Conservation (phyloP, 306 rosid species). For the Ammopiptanthus mongolicus region DNA sequence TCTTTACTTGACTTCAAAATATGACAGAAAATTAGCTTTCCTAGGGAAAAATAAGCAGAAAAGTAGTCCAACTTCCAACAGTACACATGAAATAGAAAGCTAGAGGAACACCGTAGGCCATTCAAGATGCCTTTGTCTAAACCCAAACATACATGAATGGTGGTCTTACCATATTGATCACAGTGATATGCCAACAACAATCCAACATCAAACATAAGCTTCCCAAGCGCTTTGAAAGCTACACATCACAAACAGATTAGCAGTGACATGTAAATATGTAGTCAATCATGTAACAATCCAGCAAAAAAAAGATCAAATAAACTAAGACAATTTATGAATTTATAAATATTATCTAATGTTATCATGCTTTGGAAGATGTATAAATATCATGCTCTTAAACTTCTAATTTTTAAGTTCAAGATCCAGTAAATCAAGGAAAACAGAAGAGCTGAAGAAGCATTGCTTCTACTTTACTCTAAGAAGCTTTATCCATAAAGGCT, state of each 20-base stretch:
- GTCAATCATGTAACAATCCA: conserved; percentile 10
- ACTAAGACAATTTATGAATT: not conserved
- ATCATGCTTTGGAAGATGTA: conserved; percentile 6
- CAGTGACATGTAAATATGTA: conserved; percentile 21
- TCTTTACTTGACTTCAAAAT: not conserved
- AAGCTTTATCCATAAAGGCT: conserved; percentile 4
- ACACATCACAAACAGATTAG: conserved; percentile 19
- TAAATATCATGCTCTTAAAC: conserved; percentile 2
- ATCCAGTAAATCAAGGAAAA: conserved; percentile 16
- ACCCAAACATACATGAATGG: not conserved
- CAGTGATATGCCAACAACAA: conserved; percentile 92
- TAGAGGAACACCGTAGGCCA: not conserved
- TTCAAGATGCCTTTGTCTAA: not conserved
- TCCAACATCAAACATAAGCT: conserved; percentile 86
- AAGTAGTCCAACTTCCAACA: not conserved
- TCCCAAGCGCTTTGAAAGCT: conserved; percentile 95
- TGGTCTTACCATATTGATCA: conserved; percentile 72
- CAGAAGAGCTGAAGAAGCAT: not conserved
- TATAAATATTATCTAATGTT: not conserved
- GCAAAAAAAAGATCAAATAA: not conserved
- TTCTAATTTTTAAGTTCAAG: not conserved
- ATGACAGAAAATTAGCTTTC: not conserved
- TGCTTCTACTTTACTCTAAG: not conserved
- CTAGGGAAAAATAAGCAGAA: not conserved
- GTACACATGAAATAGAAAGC: not conserved